These are phyloP conservation scores for Zychaea mexicana DNA, from an alignment of 371 early-diverging fungal genomes.

Conservation along the genomic window DNA sequence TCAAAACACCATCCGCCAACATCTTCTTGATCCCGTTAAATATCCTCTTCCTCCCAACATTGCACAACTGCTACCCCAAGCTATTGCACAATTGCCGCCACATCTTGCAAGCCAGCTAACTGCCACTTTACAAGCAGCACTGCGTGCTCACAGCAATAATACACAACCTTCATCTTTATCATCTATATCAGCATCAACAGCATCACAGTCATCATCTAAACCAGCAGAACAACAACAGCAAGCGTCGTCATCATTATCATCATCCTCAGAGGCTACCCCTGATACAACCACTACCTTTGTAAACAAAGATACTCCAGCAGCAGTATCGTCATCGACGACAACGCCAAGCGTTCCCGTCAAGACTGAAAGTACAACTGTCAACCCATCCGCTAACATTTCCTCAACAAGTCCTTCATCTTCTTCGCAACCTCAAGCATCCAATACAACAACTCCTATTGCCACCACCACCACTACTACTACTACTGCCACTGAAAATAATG, in stretches of 20 bases:
- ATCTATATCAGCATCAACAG: not conserved
- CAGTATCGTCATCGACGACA: not conserved
- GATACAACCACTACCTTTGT: not conserved
- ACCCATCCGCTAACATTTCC: not conserved
- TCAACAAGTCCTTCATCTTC: too few relatives aligned
- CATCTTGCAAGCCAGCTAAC: constrained; percentile 42
- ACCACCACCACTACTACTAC: too few relatives aligned
- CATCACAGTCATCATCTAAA: not conserved
- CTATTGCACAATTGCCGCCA: constrained; percentile 46
- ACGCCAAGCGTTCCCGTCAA: not conserved
- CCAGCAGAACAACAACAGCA: not conserved
- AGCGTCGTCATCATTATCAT: not conserved
- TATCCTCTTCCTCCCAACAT: constrained; percentile 43
- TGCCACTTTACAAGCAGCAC: constrained; percentile 29
- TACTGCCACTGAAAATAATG: not conserved
- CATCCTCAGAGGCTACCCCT: not conserved
- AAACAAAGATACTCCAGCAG: not conserved
- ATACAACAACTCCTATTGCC: not conserved
- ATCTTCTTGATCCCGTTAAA: constrained; percentile 40
- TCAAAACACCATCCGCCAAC: constrained; percentile 46
- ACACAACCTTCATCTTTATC: too few relatives aligned
- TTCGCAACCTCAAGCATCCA: too few relatives aligned
- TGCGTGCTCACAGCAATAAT: constrained; percentile 18
- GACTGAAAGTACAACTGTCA: not conserved
- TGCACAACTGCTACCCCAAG: constrained; percentile 42